Evolutionary conservation across 1,284 basidiomycete genomes (phyloP).

Genomic region (Puccinia hordei): DNA sequence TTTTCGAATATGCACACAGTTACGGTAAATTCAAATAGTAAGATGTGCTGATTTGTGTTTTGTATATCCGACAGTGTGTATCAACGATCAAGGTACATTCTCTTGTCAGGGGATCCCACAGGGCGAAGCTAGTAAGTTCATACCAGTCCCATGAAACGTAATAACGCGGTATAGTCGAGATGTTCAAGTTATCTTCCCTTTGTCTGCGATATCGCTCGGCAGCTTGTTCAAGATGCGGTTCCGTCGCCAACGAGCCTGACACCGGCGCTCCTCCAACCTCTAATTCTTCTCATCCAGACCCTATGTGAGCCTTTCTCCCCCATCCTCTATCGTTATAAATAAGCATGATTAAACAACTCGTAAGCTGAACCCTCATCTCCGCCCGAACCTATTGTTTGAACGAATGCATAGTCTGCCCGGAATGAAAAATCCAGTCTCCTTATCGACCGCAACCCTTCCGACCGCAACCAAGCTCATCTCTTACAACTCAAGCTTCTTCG

Average conservation of each 20-base stretch:
- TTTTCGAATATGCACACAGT: not conserved
- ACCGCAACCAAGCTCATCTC: not conserved
- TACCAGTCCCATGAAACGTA: not conserved
- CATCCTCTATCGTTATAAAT: too few relatives aligned
- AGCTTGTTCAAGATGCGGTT: conserved; percentile 12
- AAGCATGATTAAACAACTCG: too few relatives aligned
- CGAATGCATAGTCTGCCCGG: not conserved
- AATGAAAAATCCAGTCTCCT: not conserved
- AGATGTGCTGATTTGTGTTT: not conserved
- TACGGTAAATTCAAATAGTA: not conserved
- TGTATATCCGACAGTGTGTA: conserved; percentile 4
- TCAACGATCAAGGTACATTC: conserved; percentile 12
- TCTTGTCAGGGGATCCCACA: conserved; percentile 10
- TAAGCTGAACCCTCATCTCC: not conserved
- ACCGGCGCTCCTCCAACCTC: not conserved
- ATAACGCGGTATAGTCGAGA: not conserved
- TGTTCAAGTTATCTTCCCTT: not conserved
- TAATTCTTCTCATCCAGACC: not conserved
- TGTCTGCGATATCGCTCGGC: not conserved
- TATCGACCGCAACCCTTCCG: not conserved
- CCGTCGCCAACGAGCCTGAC: not conserved
- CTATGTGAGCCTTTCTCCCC: not conserved
- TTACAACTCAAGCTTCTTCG: not conserved
- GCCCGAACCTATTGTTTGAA: not conserved
- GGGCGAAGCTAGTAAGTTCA: conserved; percentile 1